Evolutionary conservation across 1,139 yeast genomes (phyloP), one percentile per base, ranked within the genome.

Genomic region (Meyerozyma sp.): DNA sequence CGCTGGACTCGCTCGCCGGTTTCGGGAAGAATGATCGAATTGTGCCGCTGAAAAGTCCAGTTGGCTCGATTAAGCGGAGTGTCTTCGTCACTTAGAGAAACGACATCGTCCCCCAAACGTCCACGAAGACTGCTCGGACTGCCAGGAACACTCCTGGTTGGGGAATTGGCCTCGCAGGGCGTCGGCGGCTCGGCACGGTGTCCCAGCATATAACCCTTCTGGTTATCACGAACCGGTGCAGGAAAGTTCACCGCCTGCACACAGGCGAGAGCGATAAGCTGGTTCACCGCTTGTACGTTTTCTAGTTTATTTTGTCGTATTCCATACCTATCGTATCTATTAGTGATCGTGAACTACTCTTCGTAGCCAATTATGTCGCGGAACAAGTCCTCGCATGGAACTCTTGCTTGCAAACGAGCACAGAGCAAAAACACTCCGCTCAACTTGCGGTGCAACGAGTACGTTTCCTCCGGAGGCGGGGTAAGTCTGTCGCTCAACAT

Each of bases 381-480:
- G 59, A 93, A 93, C 44, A 93, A 68, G 55, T 82, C 72, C 48
- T 83, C 82, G 59, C 96, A 85, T 9, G 93, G 95, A 30, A 93
- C 94, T 20, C 77, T 72, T 3, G 98, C 97, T 38, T 81, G 72
- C 64, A 93, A 73, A 56, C 90, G 79, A 4, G 98, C 87, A 68
- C 98, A 93, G 45, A 93, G 73, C 51, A 93, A 71, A 58, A 87
- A 94, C 1, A 94, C 95, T 9, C 99, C 98, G 60, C 96, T 86
- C 59, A 93, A 81, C 58, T 94, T 93, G 57, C 99, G 77, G 63
- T 93, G 98, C 55, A 94, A 72, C 8, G 96, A 87, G 62, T 93
- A 93, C 0, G 98, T 93, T 62, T 93, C 98, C 61, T 93, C 98
- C 3, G 99, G 99, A 5, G 98, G 99, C 5, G 98, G 98, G 5